A percentile compares a stretch with the other conserved stretches of the same genome.
Conservation (phyloP, 805 yeast genomes). For the Spathaspora sp. region DNA sequence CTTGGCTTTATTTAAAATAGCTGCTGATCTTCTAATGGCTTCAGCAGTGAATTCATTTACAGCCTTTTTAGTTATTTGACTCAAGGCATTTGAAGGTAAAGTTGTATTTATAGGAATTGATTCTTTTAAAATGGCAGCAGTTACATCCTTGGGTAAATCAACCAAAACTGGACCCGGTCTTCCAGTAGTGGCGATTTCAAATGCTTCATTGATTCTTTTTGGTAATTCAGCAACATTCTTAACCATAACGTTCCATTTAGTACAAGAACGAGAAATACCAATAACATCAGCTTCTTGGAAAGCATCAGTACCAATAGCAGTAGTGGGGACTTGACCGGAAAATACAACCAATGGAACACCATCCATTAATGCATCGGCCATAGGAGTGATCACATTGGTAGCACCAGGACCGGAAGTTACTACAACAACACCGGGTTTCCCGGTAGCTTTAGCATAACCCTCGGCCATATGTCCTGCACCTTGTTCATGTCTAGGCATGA, state of each 20-base stretch:
- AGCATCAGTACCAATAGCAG: slow-evolving; percentile 96
- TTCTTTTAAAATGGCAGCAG: slow-evolving; percentile 82
- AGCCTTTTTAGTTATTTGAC: slow-evolving; percentile 64
- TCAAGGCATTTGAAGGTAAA: slow-evolving; percentile 69
- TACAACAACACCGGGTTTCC: slow-evolving; percentile 95
- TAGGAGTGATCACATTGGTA: slow-evolving; percentile 95
- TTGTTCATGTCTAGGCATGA: slow-evolving; percentile 95
- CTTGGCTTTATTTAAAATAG: slow-evolving; percentile 75
- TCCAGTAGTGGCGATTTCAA: slow-evolving; percentile 92
- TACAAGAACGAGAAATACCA: slow-evolving; percentile 95
- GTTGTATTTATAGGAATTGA: slow-evolving; percentile 82
- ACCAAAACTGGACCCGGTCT: slow-evolving; percentile 98
- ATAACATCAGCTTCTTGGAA: slow-evolving; percentile 99
- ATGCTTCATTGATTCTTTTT: slow-evolving; percentile 93
- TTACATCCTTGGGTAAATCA: slow-evolving; percentile 96
- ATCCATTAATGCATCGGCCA: slow-evolving; percentile 96
- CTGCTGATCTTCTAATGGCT: slow-evolving; percentile 74
- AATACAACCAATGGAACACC: slow-evolving; percentile 97
- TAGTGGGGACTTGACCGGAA: slow-evolving; percentile 95
- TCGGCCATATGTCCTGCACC: slow-evolving; percentile 99
- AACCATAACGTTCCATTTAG: slow-evolving; percentile 99
- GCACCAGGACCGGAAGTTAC: slow-evolving; percentile 99
- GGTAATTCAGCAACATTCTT: slow-evolving; percentile 93
- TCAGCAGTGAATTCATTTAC: slow-evolving; percentile 71
- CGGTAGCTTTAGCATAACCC: slow-evolving; percentile 94